Conservation (phyloP, 1,284 basidiomycete species). For the Austropuccinia psidii region DNA sequence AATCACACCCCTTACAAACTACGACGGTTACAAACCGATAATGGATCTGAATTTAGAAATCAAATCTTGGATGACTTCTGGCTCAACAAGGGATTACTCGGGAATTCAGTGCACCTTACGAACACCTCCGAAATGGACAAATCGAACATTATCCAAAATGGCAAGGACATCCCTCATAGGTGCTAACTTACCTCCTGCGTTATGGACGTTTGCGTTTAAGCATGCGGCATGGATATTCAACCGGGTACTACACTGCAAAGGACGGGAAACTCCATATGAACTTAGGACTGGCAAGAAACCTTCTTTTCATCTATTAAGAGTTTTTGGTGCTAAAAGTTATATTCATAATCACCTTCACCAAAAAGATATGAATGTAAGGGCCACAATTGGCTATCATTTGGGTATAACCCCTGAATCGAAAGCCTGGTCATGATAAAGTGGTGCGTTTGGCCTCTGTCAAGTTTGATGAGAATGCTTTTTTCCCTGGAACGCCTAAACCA, state of each 20-base stretch:
- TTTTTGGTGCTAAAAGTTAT: too few relatives aligned
- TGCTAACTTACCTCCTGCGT: background rate
- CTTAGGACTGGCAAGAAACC: too few relatives aligned
- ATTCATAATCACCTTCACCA: too few relatives aligned
- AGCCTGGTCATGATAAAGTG: too few relatives aligned
- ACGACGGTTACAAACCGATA: background rate
- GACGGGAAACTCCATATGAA: background rate
- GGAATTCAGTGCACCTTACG: background rate
- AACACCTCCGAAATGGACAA: conserved; percentile 13
- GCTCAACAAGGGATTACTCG: background rate
- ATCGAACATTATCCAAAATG: background rate
- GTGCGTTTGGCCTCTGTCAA: too few relatives aligned
- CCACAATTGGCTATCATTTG: too few relatives aligned
- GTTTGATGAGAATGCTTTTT: too few relatives aligned
- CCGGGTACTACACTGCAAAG: background rate
- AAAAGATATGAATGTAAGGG: too few relatives aligned
- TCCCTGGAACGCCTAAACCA: too few relatives aligned
- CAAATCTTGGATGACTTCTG: background rate
- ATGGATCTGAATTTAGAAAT: background rate
- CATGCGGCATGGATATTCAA: background rate
- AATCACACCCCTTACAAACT: background rate
- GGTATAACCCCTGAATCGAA: too few relatives aligned
- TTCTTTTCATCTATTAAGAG: too few relatives aligned
- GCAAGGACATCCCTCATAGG: background rate
- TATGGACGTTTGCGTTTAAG: background rate